Evolutionary conservation across 495 filamentous ascomycete genomes (phyloP).

Genomic region (Lentithecium fluviatile): DNA sequence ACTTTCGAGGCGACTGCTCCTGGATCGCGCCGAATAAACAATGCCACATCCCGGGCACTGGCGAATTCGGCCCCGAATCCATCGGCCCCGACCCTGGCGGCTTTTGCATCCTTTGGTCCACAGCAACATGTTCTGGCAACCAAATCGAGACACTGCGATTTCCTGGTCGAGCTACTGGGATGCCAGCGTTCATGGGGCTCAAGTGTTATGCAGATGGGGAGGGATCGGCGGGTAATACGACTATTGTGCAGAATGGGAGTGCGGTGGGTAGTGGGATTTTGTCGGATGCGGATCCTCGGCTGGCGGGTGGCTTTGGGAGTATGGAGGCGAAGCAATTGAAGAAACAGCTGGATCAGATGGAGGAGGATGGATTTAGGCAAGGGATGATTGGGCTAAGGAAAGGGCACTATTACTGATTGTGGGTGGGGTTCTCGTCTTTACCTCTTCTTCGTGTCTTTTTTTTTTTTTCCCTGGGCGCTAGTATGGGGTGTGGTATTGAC

Average conservation of each 20-base stretch:
- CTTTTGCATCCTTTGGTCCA: constrained; percentile 13
- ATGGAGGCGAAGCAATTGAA: constrained; percentile 4
- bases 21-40: constrained; percentile 4
- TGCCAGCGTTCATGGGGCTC: constrained; percentile 10
- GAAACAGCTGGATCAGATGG: constrained; percentile 12
- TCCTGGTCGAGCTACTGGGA: background rate
- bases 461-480: too few relatives aligned
- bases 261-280: background rate
- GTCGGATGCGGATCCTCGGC: background rate
- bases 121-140: background rate
- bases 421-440: too few relatives aligned
- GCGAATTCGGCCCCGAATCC: constrained; percentile 3
- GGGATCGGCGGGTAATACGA: background rate
- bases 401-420: constrained; percentile 12
- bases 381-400: constrained; percentile 25
- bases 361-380: constrained; percentile 15
- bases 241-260: background rate
- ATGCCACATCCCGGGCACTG: constrained; percentile 23
- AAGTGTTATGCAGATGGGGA: constrained; percentile 10
- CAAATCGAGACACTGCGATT: constrained; percentile 9
- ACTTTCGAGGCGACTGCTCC: constrained; percentile 21
- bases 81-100: constrained; percentile 30
- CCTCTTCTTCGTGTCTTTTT: too few relatives aligned
- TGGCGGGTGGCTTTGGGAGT: constrained; percentile 21
- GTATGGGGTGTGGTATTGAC: too few relatives aligned